Base-by-base conservation (phyloP, 192 early-diverging fungal genomes). In the Podila epigama region DNA sequence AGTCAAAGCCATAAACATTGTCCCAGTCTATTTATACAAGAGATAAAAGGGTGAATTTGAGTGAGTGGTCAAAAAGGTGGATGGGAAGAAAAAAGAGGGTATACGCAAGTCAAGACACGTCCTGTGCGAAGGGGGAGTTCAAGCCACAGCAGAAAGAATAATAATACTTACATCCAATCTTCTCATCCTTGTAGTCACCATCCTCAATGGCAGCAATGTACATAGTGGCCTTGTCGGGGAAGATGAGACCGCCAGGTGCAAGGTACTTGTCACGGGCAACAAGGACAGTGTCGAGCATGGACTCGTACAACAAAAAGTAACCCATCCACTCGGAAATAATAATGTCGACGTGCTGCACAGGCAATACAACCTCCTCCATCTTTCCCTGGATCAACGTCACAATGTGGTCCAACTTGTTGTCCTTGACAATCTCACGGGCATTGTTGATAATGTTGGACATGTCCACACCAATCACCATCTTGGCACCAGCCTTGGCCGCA, bases 271-370 rank as follows among this genome's bases (percentile, higher is more conserved):
- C 92, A 54, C 94, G 86, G 6, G 94, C 94, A 29, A 87, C 85
- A 29, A 96, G 78, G 20, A 96, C 94, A 3, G 93, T 93, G 75
- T 96, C 94, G 59, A 96, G 81, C 94, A 96, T 96, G 59, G 92
- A 92, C 75, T 96, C 94, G 80, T 90, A 96, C 32, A 96, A 79
- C 27, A 95, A 83, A 70, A 95, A 95, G 79, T 95, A 95, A 13
- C 94, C 94, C 94, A 96, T 96, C 94, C 94, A 96, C 72, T 96
- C 94, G 3, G 92, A 93, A 9, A 96, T 86, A 69, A 96, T 95
- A 33, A 94, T 90, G 54, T 96, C 94, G 13, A 96, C 94, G 22
- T 83, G 79, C 32, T 84, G 71, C 9, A 93, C 92, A 13, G 94
- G 94, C 2, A 96, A 73, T 32, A 73, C 72, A 55, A 95, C 89